phyloP scores from a whole-genome alignment of 2,329 filamentous ascomycete species.

The Alternaria sp. region DNA sequence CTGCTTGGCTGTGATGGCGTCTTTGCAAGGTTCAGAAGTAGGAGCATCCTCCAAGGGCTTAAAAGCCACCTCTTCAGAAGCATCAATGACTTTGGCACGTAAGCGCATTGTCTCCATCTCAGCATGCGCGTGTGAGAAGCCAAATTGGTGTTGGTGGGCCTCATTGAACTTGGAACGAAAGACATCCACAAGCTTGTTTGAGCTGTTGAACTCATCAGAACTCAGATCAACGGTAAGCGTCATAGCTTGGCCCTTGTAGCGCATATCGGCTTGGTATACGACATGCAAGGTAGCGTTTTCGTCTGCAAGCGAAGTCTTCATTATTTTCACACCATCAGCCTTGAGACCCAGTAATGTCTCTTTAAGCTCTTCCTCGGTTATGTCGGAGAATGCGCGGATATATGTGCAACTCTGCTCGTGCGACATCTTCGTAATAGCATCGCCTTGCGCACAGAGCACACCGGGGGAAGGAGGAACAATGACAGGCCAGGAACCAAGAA shows the following conservation, averaged over 20 bases:
- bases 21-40: conserved; percentile 37
- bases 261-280: conserved; percentile 54
- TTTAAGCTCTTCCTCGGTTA: conserved; percentile 43
- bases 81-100: conserved; percentile 53
- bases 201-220: conserved; percentile 44
- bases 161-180: conserved; percentile 51
- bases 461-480: conserved; percentile 60
- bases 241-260: conserved; percentile 56
- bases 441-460: conserved; percentile 58
- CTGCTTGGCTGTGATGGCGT: conserved; percentile 49
- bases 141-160: conserved; percentile 55
- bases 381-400: conserved; percentile 51
- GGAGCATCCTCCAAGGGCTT: conserved; percentile 38
- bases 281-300: conserved; percentile 39
- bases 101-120: conserved; percentile 59
- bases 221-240: conserved; percentile 44
- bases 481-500: conserved; percentile 59
- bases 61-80: conserved; percentile 51
- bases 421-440: conserved; percentile 58
- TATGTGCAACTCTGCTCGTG: conserved; percentile 56
- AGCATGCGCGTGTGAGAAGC: conserved; percentile 51
- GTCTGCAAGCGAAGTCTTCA: conserved; percentile 47
- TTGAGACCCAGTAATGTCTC: conserved; percentile 46
- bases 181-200: conserved; percentile 34
- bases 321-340: conserved; percentile 46